These are phyloP conservation scores for Talaromyces sp. DNA, from an alignment of 2,329 filamentous ascomycete genomes.

Conservation along the genomic window DNA sequence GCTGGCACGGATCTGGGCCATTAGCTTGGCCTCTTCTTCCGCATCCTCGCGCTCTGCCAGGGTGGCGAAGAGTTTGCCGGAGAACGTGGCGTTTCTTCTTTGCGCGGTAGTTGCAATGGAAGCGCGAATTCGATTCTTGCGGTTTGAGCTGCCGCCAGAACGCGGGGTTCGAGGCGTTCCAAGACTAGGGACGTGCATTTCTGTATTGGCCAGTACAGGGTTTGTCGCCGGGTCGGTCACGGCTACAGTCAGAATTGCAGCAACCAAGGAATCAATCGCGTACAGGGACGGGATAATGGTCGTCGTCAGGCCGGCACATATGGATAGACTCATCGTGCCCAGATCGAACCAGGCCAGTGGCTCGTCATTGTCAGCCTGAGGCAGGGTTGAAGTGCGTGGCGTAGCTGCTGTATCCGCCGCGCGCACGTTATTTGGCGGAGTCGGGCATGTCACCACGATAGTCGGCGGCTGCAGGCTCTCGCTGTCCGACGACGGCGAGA, in stretches of 20 bases:
- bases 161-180: conserved; percentile 10
- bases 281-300: conserved; percentile 42
- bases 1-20: conserved; percentile 25
- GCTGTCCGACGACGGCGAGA: conserved; percentile 28
- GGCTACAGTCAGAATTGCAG: conserved; percentile 40
- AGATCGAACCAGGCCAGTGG: conserved; percentile 41
- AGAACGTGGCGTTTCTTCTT: conserved; percentile 15
- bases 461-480: conserved; percentile 21
- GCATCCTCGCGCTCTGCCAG: conserved; percentile 40
- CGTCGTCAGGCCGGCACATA: conserved; percentile 36
- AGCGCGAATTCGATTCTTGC: not conserved
- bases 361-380: conserved; percentile 32
- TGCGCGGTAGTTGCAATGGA: conserved; percentile 7
- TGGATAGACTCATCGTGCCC: conserved; percentile 33
- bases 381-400: conserved; percentile 34
- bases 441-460: conserved; percentile 34
- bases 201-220: conserved; percentile 32
- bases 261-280: conserved; percentile 43
- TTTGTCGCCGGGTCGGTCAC: conserved; percentile 39
- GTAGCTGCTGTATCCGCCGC: conserved; percentile 26
- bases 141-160: not conserved
- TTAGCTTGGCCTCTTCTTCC: conserved; percentile 30
- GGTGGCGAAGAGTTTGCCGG: conserved; percentile 30
- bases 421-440: conserved; percentile 29
- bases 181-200: conserved; percentile 19